Percentiles rank a stretch among this genome's conserved stretches.
Evolutionary conservation across 1,284 basidiomycete species (phyloP).

Genomic region (Malassezia yamatoensis): DNA sequence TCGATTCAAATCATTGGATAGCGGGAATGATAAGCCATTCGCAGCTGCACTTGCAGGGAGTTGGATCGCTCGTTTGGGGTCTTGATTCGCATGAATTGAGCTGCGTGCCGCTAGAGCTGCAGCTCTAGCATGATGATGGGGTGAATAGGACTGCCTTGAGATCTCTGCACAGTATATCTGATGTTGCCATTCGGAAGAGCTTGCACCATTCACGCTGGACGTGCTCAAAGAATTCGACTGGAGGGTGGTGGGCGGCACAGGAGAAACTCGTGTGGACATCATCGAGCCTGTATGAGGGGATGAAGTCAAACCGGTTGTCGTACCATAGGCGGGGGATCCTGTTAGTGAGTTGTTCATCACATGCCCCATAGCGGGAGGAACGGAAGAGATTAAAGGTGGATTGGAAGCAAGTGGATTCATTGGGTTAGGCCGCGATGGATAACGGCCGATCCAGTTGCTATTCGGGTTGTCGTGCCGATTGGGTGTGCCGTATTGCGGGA

Average conservation of each 20-base stretch:
- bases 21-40: constrained; percentile 47
- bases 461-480: not conserved
- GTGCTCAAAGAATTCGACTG: constrained; percentile 1
- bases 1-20: too few species aligned
- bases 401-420: constrained; percentile 25
- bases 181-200: constrained; percentile 41
- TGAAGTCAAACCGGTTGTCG: constrained; percentile 17
- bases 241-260: constrained; percentile 4
- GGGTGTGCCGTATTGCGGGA: not conserved
- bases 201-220: constrained; percentile 20
- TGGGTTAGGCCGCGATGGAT: not conserved
- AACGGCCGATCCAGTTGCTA: constrained; percentile 13
- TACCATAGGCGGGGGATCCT: constrained; percentile 30
- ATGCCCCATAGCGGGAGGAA: constrained; percentile 32
- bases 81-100: constrained; percentile 50
- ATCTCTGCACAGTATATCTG: constrained; percentile 45
- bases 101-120: constrained; percentile 54
- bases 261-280: constrained; percentile 21
- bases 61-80: constrained; percentile 50
- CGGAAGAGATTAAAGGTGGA: constrained; percentile 31
- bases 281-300: constrained; percentile 31
- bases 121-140: constrained; percentile 55
- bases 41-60: constrained; percentile 39
- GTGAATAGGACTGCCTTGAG: constrained; percentile 52
- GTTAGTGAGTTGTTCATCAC: constrained; percentile 19